phyloP scores from a whole-genome alignment of 371 early-diverging fungal species.

The Rhizomucor miehei region DNA sequence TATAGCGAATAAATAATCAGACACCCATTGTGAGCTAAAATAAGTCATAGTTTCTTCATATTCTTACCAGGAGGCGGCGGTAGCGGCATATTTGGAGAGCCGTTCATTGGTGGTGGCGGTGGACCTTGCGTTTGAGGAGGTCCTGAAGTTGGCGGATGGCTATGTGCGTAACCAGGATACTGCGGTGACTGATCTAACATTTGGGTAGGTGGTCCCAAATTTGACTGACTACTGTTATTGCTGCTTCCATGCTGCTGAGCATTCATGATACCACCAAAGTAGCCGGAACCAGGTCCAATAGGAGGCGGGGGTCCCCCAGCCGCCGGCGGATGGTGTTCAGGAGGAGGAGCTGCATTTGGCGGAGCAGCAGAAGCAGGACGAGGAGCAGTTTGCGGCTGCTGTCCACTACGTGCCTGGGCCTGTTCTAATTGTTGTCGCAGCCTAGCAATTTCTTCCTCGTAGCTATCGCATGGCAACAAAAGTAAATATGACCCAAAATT shows the following conservation, averaged over 20 bases:
- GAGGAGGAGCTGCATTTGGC: constrained; percentile 10
- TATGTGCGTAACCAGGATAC: constrained; percentile 11
- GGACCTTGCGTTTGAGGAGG: constrained; percentile 5
- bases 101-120: constrained; percentile 12
- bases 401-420: constrained; percentile 3
- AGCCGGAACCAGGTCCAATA: constrained; percentile 21
- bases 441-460: constrained; percentile 34
- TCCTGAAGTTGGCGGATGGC: constrained; percentile 3
- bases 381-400: too few species aligned
- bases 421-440: constrained; percentile 33
- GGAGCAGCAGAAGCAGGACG: too few species aligned
- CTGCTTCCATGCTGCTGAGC: constrained; percentile 12
- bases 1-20: background rate
- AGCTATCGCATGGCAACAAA: constrained; percentile 5
- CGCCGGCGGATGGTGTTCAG: constrained; percentile 17
- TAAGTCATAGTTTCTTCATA: background rate
- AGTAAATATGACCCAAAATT: too few species aligned
- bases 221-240: constrained; percentile 8
- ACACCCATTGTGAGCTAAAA: background rate
- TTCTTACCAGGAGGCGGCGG: constrained; percentile 2
- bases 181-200: background rate
- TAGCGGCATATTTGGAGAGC: constrained; percentile 12
- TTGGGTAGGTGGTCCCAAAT: background rate
- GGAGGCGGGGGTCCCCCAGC: constrained; percentile 10
- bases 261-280: constrained; percentile 28